A percentile compares a stretch with the other conserved stretches of the same genome.
Conservation (phyloP, 768 basidiomycete species). For the Leccinum disarticulatum region DNA sequence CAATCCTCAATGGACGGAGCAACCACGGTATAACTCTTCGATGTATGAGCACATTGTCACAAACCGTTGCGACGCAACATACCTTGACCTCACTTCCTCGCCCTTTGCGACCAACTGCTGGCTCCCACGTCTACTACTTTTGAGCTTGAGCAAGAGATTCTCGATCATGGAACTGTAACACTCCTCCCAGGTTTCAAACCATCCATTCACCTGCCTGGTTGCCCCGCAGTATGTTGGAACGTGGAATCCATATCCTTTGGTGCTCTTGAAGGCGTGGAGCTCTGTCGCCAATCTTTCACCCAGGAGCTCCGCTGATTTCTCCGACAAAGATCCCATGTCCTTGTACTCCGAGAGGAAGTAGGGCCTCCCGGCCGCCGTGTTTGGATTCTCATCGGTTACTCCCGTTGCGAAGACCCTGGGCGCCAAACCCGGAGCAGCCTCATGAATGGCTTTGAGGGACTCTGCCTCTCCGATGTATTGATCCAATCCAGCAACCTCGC, state of each 20-base stretch:
- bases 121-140: constrained; percentile 41
- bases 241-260: constrained; percentile 63
- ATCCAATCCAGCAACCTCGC: constrained; percentile 50
- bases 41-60: constrained; percentile 7
- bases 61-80: constrained; percentile 18
- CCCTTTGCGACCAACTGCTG: constrained; percentile 51
- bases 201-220: constrained; percentile 70
- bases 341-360: constrained; percentile 79
- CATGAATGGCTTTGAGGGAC: constrained; percentile 60
- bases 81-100: constrained; percentile 49
- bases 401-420: constrained; percentile 58
- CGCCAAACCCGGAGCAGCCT: constrained; percentile 66
- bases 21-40: constrained; percentile 72
- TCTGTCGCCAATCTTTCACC: constrained; percentile 66
- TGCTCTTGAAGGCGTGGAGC: constrained; percentile 56
- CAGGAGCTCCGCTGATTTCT: constrained; percentile 46
- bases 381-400: constrained; percentile 25
- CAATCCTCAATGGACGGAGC: constrained; percentile 53
- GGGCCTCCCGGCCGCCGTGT: constrained; percentile 41
- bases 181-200: constrained; percentile 69
- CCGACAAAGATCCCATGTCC: constrained; percentile 48
- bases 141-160: constrained; percentile 51
- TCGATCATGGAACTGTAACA: constrained; percentile 64
- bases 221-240: constrained; percentile 78
- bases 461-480: constrained; percentile 71